These are phyloP conservation scores for Marasmius sp. DNA, from an alignment of 1,284 basidiomycete species.

Conservation along the genomic window DNA sequence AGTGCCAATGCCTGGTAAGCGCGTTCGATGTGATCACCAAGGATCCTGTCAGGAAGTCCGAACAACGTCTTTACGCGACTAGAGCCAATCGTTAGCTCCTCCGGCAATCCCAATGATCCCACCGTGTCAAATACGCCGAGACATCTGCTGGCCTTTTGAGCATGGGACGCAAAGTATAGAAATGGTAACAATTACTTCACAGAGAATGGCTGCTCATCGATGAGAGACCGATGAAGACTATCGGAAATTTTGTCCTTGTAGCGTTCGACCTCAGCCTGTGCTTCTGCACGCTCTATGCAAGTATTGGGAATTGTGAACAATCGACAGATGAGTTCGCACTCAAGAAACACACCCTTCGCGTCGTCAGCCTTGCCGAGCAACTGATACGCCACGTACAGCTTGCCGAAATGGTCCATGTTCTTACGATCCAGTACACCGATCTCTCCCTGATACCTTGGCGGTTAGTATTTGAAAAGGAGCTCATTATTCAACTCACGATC, in stretches of 20 bases:
- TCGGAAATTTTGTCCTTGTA: conserved; percentile 51
- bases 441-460: conserved; percentile 41
- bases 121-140: conserved; percentile 76
- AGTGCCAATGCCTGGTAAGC: conserved; percentile 70
- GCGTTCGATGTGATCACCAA: conserved; percentile 63
- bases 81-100: conserved; percentile 49
- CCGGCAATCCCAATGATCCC: conserved; percentile 65
- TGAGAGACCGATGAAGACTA: conserved; percentile 51
- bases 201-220: conserved; percentile 48
- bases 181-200: conserved; percentile 49
- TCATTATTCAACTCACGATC: conserved; percentile 44
- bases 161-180: neutral
- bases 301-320: neutral
- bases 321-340: neutral
- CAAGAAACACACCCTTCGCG: conserved; percentile 37
- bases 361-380: conserved; percentile 55
- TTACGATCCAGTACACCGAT: conserved; percentile 65
- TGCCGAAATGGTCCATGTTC: conserved; percentile 68
- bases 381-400: conserved; percentile 61
- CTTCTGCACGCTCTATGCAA: conserved; percentile 38
- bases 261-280: conserved; percentile 45
- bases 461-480: neutral
- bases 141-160: conserved; percentile 41
- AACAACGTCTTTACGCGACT: conserved; percentile 48
- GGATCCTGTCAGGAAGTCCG: conserved; percentile 57